Base-by-base conservation (phyloP, 495 filamentous ascomycete genomes). In the Penicillium macrosclerotiorum region DNA sequence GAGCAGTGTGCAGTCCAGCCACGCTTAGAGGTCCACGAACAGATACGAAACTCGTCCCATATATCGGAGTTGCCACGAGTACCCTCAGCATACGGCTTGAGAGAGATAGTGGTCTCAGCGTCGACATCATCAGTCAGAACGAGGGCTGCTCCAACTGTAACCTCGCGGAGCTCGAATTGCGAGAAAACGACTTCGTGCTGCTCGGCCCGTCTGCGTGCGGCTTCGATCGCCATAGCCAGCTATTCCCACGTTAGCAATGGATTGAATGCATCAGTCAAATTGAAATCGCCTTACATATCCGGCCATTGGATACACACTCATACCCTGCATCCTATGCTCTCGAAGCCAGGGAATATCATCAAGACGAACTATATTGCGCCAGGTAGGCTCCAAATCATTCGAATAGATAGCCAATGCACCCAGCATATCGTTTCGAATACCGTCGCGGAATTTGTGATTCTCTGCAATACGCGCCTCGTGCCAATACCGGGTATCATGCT, bases 381-480 rank as follows among this genome's bases (percentile, higher is more conserved):
- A 75, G 19, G 67, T 59, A 0, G 74, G 76, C 43, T 65, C 62
- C 9, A 62, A 23, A 24, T 62, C 61, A 30, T 64, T 62, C 8
- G 61, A 62, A 27, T 64, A 64, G 11, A 54, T 52, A 8, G 54
- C 57, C 42, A 50, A 40, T 9, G 57, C 37, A 22, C 83, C 83
- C 1, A 86, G 63, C 0, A 85, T 59, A 51, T 83, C 78, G 25
- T 76, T 76, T 5, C 78, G 72, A 4, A 45, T 41, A 19, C 51
- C 44, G 36, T 57, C 57, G 33, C 54, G 34, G 30, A 20, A 23
- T 6, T 8, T 32, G 49, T 79, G 78, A 29, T 75, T 60, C 13
- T 67, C 57, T 0, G 68, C 72, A 55, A 79, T 69, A 24, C 80
- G 73, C 13, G 73, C 70, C 42, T 78, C 69, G 14, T 62, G 50